These are phyloP conservation scores for Phytomonas sp. DNA, from an alignment of 208 protist genomes.

Conservation along the genomic window DNA sequence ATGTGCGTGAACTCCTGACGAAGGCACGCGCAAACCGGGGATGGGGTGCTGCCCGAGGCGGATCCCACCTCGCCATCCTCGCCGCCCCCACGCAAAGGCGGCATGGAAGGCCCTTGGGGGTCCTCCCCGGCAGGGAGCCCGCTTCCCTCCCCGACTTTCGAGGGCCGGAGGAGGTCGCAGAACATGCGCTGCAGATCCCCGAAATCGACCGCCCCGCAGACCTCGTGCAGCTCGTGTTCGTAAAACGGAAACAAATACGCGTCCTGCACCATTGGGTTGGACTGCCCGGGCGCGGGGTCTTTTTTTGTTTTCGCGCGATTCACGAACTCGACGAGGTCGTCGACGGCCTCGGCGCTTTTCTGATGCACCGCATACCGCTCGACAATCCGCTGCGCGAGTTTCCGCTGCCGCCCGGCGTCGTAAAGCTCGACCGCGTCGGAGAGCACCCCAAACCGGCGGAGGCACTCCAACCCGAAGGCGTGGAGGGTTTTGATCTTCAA, in stretches of 20 bases:
- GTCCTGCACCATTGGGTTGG: constrained; percentile 46
- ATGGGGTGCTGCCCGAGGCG: constrained; percentile 11
- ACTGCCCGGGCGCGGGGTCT: constrained; percentile 24
- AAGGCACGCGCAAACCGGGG: constrained; percentile 25
- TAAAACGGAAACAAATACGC: constrained; percentile 70
- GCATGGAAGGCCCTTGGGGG: not conserved
- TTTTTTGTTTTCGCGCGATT: constrained; percentile 64
- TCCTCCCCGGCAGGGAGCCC: not conserved
- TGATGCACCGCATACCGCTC: constrained; percentile 32
- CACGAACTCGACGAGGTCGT: constrained; percentile 51
- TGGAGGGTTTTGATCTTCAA: constrained; percentile 84
- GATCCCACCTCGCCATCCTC: not conserved
- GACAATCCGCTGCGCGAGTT: constrained; percentile 50
- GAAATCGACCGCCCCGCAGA: constrained; percentile 72
- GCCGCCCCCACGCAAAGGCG: not conserved
- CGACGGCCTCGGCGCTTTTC: constrained; percentile 48
- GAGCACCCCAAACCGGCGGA: constrained; percentile 57
- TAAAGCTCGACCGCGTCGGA: constrained; percentile 39
- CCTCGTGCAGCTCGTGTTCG: constrained; percentile 55
- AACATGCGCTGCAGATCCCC: constrained; percentile 78
- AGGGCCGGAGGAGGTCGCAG: constrained; percentile 31
- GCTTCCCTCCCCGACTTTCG: not conserved
- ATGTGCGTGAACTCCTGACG: constrained; percentile 68
- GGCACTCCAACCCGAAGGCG: constrained; percentile 71
- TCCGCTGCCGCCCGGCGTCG: constrained; percentile 42